Base-by-base conservation (phyloP, 208 protist genomes). In the Acanthamoeba castellanii region DNA sequence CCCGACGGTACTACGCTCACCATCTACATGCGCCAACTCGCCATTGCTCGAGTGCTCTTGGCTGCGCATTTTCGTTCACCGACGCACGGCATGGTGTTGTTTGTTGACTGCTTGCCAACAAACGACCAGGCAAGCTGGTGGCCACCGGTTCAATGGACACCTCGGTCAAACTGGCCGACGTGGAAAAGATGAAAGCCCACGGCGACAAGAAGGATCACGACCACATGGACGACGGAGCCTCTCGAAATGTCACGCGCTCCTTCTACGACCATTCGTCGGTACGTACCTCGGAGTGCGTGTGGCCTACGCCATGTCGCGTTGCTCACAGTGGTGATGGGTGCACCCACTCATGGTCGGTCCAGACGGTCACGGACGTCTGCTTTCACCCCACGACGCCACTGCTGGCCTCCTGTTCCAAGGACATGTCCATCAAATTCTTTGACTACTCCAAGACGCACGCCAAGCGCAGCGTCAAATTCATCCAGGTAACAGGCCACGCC, bases 391-490 rank as follows among this genome's bases (percentile, higher is more conserved):
- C 27, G 25, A 14, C 52, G 20, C 45, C 81, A n/a, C n/a, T 88
- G 45, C 52, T 88, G 16, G 45, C 32, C 52, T 88, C 81, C 42
- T 88, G 81, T 16, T 88, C 81, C 22, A 64, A 55, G n/a, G 81
- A 88, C 34, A 55, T 22, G n/a, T 50, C 47, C 81, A 88, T 88
- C 22, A 88, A 88, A 32, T 88, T 88, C 81, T 88, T 47, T 25
- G 81, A 88, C 52, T 88, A 61, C 30, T n/a, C 47, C 47, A 88
- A 88, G 52, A 64, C 45, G 9, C 52, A 55, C 52, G 52, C 81
- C 37, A 88, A 88, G 50, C 42, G 52, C 42, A 64, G 50, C 50
- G 13, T 55, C 52, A n/a, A 42, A 20, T 22, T 34, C 30, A 61
- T 88, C 30, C 81, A 88, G 34, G 74, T 82, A 68, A 22, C 37